Evolutionary conservation across 2,329 filamentous ascomycete species (phyloP).

Genomic region (Clarireedia homoeocarpa): DNA sequence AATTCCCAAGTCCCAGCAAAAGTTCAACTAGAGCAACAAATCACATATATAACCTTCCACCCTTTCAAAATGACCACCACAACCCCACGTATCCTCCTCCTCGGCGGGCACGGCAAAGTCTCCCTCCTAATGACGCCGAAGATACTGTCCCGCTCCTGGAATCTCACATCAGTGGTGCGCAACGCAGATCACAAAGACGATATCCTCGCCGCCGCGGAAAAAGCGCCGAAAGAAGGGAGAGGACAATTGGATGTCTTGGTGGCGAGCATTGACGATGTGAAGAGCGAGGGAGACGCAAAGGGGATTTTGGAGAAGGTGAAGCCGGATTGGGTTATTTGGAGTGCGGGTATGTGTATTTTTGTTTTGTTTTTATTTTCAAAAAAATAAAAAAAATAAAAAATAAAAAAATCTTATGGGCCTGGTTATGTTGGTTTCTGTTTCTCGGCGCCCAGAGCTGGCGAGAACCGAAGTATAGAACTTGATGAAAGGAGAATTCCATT

Average conservation of each 20-base stretch:
- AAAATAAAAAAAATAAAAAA: no score
- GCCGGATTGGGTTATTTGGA: constrained; percentile 61
- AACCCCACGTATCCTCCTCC: constrained; percentile 48
- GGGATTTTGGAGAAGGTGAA: constrained; percentile 53
- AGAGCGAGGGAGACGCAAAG: constrained; percentile 53
- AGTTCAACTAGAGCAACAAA: no score
- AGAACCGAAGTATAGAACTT: not conserved
- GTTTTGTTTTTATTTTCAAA: not conserved
- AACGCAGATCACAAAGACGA: constrained; percentile 57
- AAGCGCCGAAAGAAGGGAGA: constrained; percentile 31
- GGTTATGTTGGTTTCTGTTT: not conserved
- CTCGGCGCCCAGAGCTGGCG: not conserved
- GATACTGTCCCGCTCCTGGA: constrained; percentile 66
- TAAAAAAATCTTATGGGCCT: not conserved
- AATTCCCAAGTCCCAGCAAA: no score
- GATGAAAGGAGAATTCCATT: not conserved
- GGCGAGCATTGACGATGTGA: constrained; percentile 63
- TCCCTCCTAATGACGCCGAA: constrained; percentile 68
- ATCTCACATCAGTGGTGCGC: constrained; percentile 72
- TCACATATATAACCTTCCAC: no score
- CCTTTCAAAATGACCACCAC: not conserved
- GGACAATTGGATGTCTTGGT: constrained; percentile 60
- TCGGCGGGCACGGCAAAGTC: constrained; percentile 77
- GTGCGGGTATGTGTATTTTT: constrained; percentile 38
- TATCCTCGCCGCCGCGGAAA: constrained; percentile 43